Evolutionary conservation across 352 stramenopile species (phyloP), one percentile per base, ranked within the genome.

Genomic region (Achlya hypogyna): DNA sequence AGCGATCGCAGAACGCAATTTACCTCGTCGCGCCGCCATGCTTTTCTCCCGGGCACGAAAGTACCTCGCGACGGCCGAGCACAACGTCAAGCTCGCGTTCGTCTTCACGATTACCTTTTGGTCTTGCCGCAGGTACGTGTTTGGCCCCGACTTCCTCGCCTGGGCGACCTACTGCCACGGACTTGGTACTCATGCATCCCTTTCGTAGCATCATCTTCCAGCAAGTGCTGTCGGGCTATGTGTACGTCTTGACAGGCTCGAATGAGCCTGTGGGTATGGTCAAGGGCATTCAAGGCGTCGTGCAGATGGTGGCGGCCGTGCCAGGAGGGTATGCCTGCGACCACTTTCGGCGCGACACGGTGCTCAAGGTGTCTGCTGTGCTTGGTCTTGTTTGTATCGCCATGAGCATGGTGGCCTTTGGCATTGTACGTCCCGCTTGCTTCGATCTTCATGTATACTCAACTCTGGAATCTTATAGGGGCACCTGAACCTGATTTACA

Each of bases 221-320:
- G 68, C 79, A 89, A 70, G 77, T 91, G 49, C 73, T 91, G 22
- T 80, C 81, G 0, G 83, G 83, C 52, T 91, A 88, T 56, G 75
- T 91, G 22, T 91, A 85, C 71, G 79, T 89, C 45, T 72, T 92
- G 22, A 90, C 83, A 12, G 51, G 71, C 38, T 89, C 79, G 51
- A 92, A 90, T 64, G 79, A 88, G 53, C 81, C 83, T 45, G 83
- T 92, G 49, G 83, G 83, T 23, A 78, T 92, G 22, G 80, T 92
- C 70, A 92, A 90, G 63, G 83, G 83, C 64, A 88, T 92, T 60
- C 81, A 90, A 58, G 83, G 83, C 65, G 86, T 92, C 70, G 79
- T 82, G 45, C 83, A 92, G 71, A 75, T 92, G 31, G 29, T 87
- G 6, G 88, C 88, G 54, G 87, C 83, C 23, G 65, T 92, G 22